Evolutionary conservation across 2,329 filamentous ascomycete genomes (phyloP).

Genomic region (Fusarium staphyleae): DNA sequence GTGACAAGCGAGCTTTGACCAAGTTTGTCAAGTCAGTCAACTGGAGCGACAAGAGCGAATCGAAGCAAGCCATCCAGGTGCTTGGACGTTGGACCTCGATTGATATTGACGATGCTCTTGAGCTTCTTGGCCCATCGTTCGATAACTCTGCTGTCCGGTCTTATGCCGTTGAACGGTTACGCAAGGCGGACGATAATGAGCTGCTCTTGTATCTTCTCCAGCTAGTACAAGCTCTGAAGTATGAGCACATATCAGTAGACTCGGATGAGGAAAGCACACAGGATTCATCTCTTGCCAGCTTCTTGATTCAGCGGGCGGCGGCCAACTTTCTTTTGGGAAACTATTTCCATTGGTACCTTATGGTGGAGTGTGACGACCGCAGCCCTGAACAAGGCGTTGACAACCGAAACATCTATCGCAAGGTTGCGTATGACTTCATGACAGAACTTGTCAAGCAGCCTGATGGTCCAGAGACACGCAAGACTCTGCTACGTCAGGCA

Average conservation of each 20-base stretch:
- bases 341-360: constrained; percentile 97
- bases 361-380: constrained; percentile 93
- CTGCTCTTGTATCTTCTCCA: constrained; percentile 90
- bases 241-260: constrained; percentile 77
- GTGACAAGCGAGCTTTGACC: constrained; percentile 90
- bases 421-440: constrained; percentile 98
- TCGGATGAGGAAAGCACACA: constrained; percentile 62
- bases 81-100: constrained; percentile 95
- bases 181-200: constrained; percentile 92
- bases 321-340: constrained; percentile 91
- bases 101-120: constrained; percentile 94
- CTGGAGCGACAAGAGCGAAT: constrained; percentile 86
- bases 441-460: constrained; percentile 76
- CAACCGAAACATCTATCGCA: constrained; percentile 86
- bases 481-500: constrained; percentile 81
- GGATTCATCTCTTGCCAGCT: constrained; percentile 86
- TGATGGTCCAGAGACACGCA: constrained; percentile 75
- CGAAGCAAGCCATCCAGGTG: constrained; percentile 87
- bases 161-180: constrained; percentile 90
- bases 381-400: constrained; percentile 77
- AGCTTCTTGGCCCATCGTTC: constrained; percentile 90
- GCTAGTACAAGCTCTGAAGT: constrained; percentile 94
- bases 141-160: constrained; percentile 87
- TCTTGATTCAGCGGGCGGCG: constrained; percentile 86
- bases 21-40: constrained; percentile 99